phyloP scores from a whole-genome alignment of 106 monocot species.

The Chionographis japonica region DNA sequence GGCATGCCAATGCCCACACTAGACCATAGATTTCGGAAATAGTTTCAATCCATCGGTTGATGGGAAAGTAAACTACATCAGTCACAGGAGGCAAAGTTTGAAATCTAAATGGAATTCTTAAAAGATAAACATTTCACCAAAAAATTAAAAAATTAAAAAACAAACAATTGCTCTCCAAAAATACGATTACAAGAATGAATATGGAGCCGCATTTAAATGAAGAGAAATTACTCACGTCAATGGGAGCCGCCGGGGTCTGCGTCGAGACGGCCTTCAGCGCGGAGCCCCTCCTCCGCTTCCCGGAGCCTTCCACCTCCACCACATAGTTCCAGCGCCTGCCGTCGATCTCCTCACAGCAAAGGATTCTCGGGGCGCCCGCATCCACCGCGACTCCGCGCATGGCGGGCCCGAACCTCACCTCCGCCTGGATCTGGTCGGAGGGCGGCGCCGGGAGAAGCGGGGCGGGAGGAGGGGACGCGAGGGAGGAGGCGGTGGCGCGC shows the following conservation, averaged over 20 bases:
- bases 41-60: too few species aligned
- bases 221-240: conserved; percentile 21
- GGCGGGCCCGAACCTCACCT: conserved; percentile 12
- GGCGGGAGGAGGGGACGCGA: neutral
- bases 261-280: conserved; percentile 28
- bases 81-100: too few species aligned
- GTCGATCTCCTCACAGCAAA: conserved; percentile 44
- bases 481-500: conserved; percentile 20
- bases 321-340: conserved; percentile 50
- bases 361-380: conserved; percentile 9
- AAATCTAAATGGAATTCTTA: too few species aligned
- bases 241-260: conserved; percentile 31
- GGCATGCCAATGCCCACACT: too few species aligned
- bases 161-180: too few species aligned
- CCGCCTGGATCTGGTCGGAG: conserved; percentile 14
- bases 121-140: too few species aligned
- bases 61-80: too few species aligned
- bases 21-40: too few species aligned
- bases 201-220: too few species aligned
- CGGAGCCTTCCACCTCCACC: conserved; percentile 16
- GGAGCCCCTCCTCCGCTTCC: neutral
- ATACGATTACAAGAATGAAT: too few species aligned
- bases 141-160: too few species aligned
- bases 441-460: too few species aligned
- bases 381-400: conserved; percentile 1